These are phyloP conservation scores for Trametes versicolor DNA, from an alignment of 1,284 basidiomycete species.

Conservation along the genomic window DNA sequence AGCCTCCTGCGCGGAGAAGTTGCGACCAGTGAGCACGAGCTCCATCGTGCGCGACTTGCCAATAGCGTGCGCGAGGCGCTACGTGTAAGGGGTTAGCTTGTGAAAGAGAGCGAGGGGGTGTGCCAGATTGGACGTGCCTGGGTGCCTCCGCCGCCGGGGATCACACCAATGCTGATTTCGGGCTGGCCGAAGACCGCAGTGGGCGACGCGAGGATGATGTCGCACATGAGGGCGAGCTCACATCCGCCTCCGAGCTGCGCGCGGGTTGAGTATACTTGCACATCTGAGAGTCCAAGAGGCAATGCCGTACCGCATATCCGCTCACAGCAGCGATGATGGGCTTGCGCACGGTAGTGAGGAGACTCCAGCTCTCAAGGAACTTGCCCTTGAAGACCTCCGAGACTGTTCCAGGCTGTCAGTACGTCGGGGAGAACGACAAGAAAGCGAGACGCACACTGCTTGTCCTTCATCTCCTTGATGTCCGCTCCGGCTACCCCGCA, in stretches of 20 bases:
- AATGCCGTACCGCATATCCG: conserved; percentile 85
- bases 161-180: conserved; percentile 97
- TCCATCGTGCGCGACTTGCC: conserved; percentile 98
- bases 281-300: conserved; percentile 6
- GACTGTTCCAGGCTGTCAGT: conserved; percentile 53
- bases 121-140: neutral
- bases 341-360: conserved; percentile 83
- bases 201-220: conserved; percentile 96
- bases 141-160: conserved; percentile 85
- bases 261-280: neutral
- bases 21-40: conserved; percentile 89
- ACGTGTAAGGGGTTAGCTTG: conserved; percentile 37
- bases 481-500: conserved; percentile 77
- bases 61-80: conserved; percentile 86
- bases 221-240: conserved; percentile 96
- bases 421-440: neutral
- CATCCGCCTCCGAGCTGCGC: conserved; percentile 92
- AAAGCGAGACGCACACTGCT: conserved; percentile 72
- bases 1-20: conserved; percentile 85
- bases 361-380: conserved; percentile 91
- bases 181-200: conserved; percentile 96
- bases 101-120: neutral
- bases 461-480: conserved; percentile 95
- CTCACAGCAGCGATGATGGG: conserved; percentile 97
- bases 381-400: conserved; percentile 89